Percentiles rank a stretch among this genome's conserved stretches.
These are phyloP conservation scores for Chlorella sp. DNA, from an alignment of 139 green algal species.

Conservation along the genomic window DNA sequence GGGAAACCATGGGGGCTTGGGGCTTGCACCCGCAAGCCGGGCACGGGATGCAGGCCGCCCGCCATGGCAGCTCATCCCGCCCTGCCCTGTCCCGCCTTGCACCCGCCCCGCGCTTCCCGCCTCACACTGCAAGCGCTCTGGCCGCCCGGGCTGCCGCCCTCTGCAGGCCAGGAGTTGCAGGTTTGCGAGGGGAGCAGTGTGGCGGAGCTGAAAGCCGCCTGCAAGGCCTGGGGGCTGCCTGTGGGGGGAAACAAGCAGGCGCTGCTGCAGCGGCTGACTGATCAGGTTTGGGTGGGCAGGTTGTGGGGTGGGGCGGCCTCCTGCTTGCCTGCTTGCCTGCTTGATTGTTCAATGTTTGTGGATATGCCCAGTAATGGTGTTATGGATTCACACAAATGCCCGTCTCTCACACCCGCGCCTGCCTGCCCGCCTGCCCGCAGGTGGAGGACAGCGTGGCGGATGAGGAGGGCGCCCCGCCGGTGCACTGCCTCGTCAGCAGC, in stretches of 20 bases:
- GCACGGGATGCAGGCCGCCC: not conserved
- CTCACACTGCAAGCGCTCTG: not conserved
- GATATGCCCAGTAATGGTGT: too few species aligned
- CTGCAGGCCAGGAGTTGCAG: not conserved
- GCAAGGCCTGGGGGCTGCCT: not conserved
- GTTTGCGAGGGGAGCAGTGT: not conserved
- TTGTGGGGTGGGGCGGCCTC: not conserved
- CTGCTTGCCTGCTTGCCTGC: too few species aligned
- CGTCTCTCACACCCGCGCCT: not conserved
- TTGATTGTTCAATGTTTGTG: too few species aligned
- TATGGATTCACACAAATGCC: too few species aligned
- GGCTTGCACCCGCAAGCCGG: not conserved
- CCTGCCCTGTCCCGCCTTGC: not conserved
- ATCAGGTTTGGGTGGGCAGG: not conserved
- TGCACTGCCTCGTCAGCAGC: not conserved
- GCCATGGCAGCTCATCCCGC: not conserved
- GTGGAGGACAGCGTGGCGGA: conserved; percentile 1
- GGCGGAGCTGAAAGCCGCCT: not conserved
- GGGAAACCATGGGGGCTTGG: not conserved
- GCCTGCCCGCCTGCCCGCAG: not conserved
- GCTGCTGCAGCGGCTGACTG: not conserved
- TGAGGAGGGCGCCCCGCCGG: not conserved
- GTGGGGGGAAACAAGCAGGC: not conserved
- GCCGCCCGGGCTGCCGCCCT: not conserved
- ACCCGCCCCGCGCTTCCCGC: not conserved